Evolutionary conservation across 805 yeast species (phyloP), one percentile per base, ranked within the genome.

Genomic region (Yarrowia keelungensis): DNA sequence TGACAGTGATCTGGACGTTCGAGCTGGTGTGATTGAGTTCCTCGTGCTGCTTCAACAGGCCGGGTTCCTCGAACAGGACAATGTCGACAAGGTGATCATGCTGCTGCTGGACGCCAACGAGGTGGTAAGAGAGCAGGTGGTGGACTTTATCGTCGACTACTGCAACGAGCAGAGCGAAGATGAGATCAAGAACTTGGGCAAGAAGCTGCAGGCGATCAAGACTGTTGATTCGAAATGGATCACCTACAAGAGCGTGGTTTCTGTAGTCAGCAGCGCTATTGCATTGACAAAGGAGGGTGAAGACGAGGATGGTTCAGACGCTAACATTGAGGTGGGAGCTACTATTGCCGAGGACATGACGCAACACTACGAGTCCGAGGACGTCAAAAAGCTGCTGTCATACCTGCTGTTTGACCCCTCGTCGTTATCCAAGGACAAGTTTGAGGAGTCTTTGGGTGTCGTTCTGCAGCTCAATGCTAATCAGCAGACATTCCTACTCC

Each of bases 51-150:
- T 91, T 12, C 79, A 84, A 12, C 81, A 82, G 47, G 77, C 85
- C 22, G 94, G 93, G 0, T 88, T 86, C 72, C 77, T 92, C 46
- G 89, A 86, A 50, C 87, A 86, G 32, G 82, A 80, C 3, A 92
- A 89, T 69, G 77, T 83, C 46, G 72, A 80, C n/a, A 71, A 74
- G 43, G 73, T 87, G 9, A 73, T 81, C n/a, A 78, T 83, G 32
- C 75, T 86, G 51, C 75, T 76, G 19, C 77, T 77, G 69, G 81
- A 79, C 58, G 61, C 70, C n/a, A 79, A 78, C 56, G 72, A 74
- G 69, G 78, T 71, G 69, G 77, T 73, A 74, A 66, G 80, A 39
- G 74, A 79, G 19, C 88, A 89, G 65, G 79, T 87, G 11, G 85
- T 89, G 11, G 86, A 80, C 70, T 87, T 90, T 71, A 69, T 80